A percentile compares a stretch with the other conserved stretches of the same genome.
These are phyloP conservation scores for Parietaria judaica DNA, from an alignment of 306 rosid species.

Conservation along the genomic window DNA sequence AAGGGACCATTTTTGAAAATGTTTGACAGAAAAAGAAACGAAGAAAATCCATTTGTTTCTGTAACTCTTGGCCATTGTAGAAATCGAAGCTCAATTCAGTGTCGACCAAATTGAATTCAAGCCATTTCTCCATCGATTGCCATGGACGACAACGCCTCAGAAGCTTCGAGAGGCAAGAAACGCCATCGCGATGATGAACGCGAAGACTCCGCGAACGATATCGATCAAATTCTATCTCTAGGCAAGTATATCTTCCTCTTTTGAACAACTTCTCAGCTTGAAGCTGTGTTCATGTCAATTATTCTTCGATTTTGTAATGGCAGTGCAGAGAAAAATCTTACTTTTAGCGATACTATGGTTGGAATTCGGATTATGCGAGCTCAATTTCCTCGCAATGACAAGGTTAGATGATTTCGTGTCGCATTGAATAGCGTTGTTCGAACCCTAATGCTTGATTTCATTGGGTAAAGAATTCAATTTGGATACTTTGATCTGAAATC, in stretches of 20 bases:
- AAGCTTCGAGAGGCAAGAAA: conserved; percentile 27
- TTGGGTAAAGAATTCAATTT: not conserved
- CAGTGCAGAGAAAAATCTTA: conserved; percentile 61
- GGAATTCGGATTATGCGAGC: conserved; percentile 93
- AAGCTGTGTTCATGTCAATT: not conserved
- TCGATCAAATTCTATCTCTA: conserved; percentile 23
- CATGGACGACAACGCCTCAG: conserved; percentile 17
- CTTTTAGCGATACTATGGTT: conserved; percentile 68
- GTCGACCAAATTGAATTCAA: too few relatives aligned
- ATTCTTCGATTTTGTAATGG: not conserved
- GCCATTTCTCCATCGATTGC: not conserved
- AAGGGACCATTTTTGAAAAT: too few relatives aligned
- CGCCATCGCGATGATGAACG: conserved; percentile 26
- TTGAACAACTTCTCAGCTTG: not conserved
- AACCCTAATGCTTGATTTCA: not conserved
- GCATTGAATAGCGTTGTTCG: not conserved
- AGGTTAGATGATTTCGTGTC: conserved; percentile 29
- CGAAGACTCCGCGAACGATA: conserved; percentile 13
- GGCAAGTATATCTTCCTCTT: conserved; percentile 10
- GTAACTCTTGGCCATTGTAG: too few relatives aligned
- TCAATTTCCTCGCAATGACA: conserved; percentile 60
- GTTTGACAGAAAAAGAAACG: too few relatives aligned
- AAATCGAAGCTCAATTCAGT: too few relatives aligned
- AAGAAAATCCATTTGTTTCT: too few relatives aligned
- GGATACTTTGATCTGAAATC: not conserved